A percentile compares a stretch with the other conserved stretches of the same genome.
These are phyloP conservation scores for Nemophila menziesii DNA, from an alignment of 257 asterid species.

Conservation along the genomic window DNA sequence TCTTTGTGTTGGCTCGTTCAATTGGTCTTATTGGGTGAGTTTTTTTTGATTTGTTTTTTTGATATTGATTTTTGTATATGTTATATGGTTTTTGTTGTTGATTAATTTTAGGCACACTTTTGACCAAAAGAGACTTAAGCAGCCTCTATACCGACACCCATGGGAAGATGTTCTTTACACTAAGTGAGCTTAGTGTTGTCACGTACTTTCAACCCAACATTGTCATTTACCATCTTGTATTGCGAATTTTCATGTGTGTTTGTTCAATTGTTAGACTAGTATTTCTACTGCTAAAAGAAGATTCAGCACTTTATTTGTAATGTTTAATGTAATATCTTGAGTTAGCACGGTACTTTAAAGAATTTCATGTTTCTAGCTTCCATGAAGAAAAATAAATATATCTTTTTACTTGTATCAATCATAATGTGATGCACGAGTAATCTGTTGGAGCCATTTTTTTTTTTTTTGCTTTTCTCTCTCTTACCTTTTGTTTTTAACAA, in stretches of 20 bases:
- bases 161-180: conserved; percentile 99
- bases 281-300: not conserved
- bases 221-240: not conserved
- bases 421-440: too few relatives aligned
- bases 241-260: not conserved
- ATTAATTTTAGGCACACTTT: conserved; percentile 68
- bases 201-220: not conserved
- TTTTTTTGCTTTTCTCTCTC: too few relatives aligned
- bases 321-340: too few relatives aligned
- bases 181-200: conserved; percentile 33
- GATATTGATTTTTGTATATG: not conserved
- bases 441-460: not conserved
- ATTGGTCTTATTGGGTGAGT: conserved; percentile 99
- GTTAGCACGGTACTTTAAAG: not conserved
- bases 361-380: not conserved
- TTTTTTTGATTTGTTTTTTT: not conserved
- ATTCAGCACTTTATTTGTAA: conserved; percentile 1
- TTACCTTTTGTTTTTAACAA: too few relatives aligned
- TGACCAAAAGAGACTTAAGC: conserved; percentile 97
- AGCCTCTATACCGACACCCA: conserved; percentile 97
- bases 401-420: not conserved
- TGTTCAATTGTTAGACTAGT: not conserved
- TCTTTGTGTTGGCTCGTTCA: conserved; percentile 89
- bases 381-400: not conserved
- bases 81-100: conserved; percentile 1